Percentiles rank a stretch among this genome's conserved stretches.
phyloP scores from a whole-genome alignment of 2,329 filamentous ascomycete species.

The Aspergillus sp. region DNA sequence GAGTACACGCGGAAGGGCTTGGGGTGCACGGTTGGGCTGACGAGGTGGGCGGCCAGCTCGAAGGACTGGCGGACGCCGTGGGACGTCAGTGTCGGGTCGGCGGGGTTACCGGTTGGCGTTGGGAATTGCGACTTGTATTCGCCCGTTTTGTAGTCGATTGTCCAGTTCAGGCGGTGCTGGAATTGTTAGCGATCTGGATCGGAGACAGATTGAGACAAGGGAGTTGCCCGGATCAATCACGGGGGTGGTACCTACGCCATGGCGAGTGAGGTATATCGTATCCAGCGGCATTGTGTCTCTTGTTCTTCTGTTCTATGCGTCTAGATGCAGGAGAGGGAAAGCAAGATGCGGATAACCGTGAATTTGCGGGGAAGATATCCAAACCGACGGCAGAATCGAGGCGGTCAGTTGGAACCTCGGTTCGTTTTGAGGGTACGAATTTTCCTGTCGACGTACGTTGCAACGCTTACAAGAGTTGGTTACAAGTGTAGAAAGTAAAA shows the following conservation, averaged over 20 bases:
- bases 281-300: conserved; percentile 59
- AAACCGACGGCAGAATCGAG: conserved; percentile 5
- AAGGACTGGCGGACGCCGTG: conserved; percentile 82
- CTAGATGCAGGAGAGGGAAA: background rate
- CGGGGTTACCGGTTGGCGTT: conserved; percentile 82
- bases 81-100: conserved; percentile 82
- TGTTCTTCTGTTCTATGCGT: background rate
- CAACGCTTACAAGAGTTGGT: no score
- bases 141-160: conserved; percentile 76
- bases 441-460: background rate
- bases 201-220: background rate
- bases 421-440: background rate
- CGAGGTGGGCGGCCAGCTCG: conserved; percentile 61
- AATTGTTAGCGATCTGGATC: conserved; percentile 36
- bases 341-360: background rate
- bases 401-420: conserved; percentile 14
- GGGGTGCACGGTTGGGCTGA: conserved; percentile 30
- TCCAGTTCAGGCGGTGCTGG: conserved; percentile 84
- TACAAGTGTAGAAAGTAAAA: background rate
- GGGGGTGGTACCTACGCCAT: conserved; percentile 62
- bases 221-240: background rate
- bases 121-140: conserved; percentile 70
- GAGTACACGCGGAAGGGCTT: conserved; percentile 65
- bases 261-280: conserved; percentile 71
- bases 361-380: background rate